These are phyloP conservation scores for Thermomyces lanuginosus DNA, from an alignment of 2,329 filamentous ascomycete genomes.

Conservation along the genomic window DNA sequence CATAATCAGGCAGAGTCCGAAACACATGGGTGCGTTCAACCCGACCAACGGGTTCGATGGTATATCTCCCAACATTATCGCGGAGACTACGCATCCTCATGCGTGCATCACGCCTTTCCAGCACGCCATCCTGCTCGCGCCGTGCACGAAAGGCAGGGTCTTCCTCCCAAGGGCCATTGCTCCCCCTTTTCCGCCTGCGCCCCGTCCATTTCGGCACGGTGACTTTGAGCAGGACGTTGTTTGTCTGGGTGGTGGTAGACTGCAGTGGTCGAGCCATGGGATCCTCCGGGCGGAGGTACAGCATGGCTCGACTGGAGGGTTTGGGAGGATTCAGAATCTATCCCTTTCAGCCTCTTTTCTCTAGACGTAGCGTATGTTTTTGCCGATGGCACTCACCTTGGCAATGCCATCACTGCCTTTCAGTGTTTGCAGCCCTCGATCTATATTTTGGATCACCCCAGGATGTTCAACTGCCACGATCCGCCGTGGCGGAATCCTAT, in stretches of 20 bases:
- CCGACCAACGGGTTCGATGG: slow-evolving; percentile 52
- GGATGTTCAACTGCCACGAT: slow-evolving; percentile 52
- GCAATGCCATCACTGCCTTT: slow-evolving; percentile 40
- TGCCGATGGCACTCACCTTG: slow-evolving; percentile 25
- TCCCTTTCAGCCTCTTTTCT: slow-evolving; percentile 1
- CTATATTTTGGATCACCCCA: slow-evolving; percentile 46
- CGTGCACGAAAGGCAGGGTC: slow-evolving; percentile 6
- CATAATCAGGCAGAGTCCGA: slow-evolving; percentile 72
- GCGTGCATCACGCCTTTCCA: slow-evolving; percentile 13
- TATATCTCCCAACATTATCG: slow-evolving; percentile 54
- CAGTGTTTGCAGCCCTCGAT: slow-evolving; percentile 47
- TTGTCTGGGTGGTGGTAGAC: slow-evolving; percentile 58
- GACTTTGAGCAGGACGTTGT: slow-evolving; percentile 74
- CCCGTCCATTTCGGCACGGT: slow-evolving; percentile 77
- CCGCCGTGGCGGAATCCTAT: slow-evolving; percentile 34
- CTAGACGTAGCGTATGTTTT: not conserved
- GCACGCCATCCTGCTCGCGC: slow-evolving; percentile 3
- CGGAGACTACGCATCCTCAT: slow-evolving; percentile 36
- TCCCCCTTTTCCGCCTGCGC: slow-evolving; percentile 69
- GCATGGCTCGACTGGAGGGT: slow-evolving; percentile 38
- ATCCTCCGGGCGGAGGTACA: slow-evolving; percentile 69
- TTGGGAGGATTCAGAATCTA: slow-evolving; percentile 32
- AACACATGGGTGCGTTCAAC: slow-evolving; percentile 76
- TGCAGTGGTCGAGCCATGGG: slow-evolving; percentile 60
- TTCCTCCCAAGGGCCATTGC: slow-evolving; percentile 42